phyloP scores from a whole-genome alignment of 192 early-diverging fungal genomes.

The Jimgerdemannia flammicorona region DNA sequence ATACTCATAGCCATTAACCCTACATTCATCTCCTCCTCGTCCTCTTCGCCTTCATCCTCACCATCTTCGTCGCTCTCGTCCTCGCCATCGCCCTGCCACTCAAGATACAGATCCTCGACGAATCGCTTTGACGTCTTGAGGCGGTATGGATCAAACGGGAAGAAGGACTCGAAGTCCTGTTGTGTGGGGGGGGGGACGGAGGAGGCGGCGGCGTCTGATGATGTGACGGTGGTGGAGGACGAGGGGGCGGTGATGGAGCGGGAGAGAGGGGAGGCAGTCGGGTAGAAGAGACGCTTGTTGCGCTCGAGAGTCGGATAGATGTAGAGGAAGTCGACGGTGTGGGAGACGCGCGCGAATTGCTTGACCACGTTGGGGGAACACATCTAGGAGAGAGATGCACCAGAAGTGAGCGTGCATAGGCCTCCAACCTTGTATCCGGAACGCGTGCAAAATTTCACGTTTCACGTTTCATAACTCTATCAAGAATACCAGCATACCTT shows the following conservation, averaged over 20 bases:
- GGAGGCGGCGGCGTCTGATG: slow-evolving; percentile 1
- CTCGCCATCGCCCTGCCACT: slow-evolving; percentile 75
- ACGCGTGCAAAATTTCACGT: too few relatives aligned
- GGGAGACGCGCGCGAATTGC: slow-evolving; percentile 83
- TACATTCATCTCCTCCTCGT: slow-evolving; percentile 33
- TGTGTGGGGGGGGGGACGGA: slow-evolving; percentile 11
- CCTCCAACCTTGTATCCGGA: too few relatives aligned
- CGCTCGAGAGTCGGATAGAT: slow-evolving; percentile 75
- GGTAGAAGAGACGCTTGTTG: slow-evolving; percentile 44
- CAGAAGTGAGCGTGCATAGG: not conserved
- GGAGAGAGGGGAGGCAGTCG: slow-evolving; percentile 1
- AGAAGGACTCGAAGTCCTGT: slow-evolving; percentile 67
- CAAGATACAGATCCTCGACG: slow-evolving; percentile 70
- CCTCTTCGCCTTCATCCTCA: slow-evolving; percentile 40
- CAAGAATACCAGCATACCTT: slow-evolving; percentile 19
- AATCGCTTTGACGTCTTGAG: slow-evolving; percentile 66
- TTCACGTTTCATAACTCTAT: not conserved
- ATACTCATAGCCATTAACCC: slow-evolving; percentile 55
- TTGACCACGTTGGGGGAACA: slow-evolving; percentile 75
- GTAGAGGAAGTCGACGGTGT: slow-evolving; percentile 81
- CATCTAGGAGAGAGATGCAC: slow-evolving; percentile 24
- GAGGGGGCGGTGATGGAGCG: not conserved
- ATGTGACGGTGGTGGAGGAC: too few relatives aligned
- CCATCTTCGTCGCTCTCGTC: slow-evolving; percentile 53
- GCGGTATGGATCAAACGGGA: slow-evolving; percentile 92